Evolutionary conservation across 768 basidiomycete genomes (phyloP), one percentile per base, ranked within the genome.

Genomic region (Lactifluus rugatus): DNA sequence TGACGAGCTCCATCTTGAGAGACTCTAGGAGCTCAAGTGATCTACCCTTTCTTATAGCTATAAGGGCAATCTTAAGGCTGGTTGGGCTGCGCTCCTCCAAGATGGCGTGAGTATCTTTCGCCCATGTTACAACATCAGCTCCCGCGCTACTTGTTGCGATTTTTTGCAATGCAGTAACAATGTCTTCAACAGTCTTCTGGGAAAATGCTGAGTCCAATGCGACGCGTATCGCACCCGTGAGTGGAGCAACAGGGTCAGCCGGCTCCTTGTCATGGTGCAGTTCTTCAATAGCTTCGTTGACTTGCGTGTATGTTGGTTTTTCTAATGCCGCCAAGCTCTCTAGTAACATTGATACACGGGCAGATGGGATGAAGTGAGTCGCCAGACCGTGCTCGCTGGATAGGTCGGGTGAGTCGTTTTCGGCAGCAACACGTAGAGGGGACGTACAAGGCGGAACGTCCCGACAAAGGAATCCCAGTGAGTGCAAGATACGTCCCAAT

Each of bases 401-500:
- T 23, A 25, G 64, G 49, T 58, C 23, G 17, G 50, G 11, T 58
- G 21, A 45, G 36, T 2, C 11, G 25, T 8, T n/a, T 46, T 21
- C 25, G 4, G 13, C 16, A 10, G 26, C 14, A 39, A 21, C 31
- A 16, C 16, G 19, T 19, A 25, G 42, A 9, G 31, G 19, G 32
- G 9, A 26, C 90, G 75, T 65, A 93, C 92, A 90, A 95, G 48
- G 88, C 90, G 9, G 83, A 87, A 64, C 92, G 80, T 5, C 95
- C 96, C 41, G 67, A 75, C 54, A 98, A 57, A 0, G 74, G 74
- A 47, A 84, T 80, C 6, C 85, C 83, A 9, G 94, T 97, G 63
- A 99, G 73, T 11, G 84, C 91, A 44, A 98, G 81, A 74, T 95
- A 99, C n/a, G 92, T 87, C 42, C 96, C 96, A 46, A 98, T 67